These are phyloP conservation scores for Didymella segeticola DNA, from an alignment of 2,329 filamentous ascomycete genomes.

Conservation along the genomic window DNA sequence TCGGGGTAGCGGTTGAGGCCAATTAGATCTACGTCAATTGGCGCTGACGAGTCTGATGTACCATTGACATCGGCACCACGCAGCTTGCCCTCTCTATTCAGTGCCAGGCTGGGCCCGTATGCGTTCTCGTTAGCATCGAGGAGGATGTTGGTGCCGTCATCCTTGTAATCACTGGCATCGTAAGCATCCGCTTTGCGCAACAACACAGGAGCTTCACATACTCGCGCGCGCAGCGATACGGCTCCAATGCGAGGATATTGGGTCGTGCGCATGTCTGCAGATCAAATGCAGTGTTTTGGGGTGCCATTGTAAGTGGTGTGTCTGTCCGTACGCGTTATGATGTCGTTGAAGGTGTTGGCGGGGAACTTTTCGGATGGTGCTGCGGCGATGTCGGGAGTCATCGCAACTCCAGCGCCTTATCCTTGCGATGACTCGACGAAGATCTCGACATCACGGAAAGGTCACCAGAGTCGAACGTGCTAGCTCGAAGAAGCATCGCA, in stretches of 20 bases:
- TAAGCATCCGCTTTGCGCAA: slow-evolving; percentile 16
- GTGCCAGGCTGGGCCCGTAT: slow-evolving; percentile 78
- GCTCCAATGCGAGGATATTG: slow-evolving; percentile 61
- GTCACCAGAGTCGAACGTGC: background rate
- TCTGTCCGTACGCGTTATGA: slow-evolving; percentile 4
- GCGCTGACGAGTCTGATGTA: slow-evolving; percentile 34
- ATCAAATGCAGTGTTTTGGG: slow-evolving; percentile 51
- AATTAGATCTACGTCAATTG: slow-evolving; percentile 74
- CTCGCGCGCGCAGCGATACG: slow-evolving; percentile 63
- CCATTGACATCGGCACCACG: slow-evolving; percentile 52
- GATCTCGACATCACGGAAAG: background rate
- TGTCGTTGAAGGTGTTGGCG: slow-evolving; percentile 8
- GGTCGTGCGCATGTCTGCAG: slow-evolving; percentile 58
- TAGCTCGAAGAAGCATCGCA: background rate
- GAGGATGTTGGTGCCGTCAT: slow-evolving; percentile 93
- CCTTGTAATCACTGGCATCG: slow-evolving; percentile 86
- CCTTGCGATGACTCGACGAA: slow-evolving; percentile 13
- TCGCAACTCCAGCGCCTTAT: slow-evolving; percentile 1
- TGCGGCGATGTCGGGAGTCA: slow-evolving; percentile 30
- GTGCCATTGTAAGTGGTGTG: slow-evolving; percentile 30
- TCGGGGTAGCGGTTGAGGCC: slow-evolving; percentile 95
- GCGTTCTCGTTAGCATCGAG: slow-evolving; percentile 99
- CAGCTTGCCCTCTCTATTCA: slow-evolving; percentile 58
- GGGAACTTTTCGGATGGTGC: slow-evolving; percentile 41
- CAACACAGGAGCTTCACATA: slow-evolving; percentile 44